A percentile compares a stretch with the other conserved stretches of the same genome.
Evolutionary conservation across 2,329 filamentous ascomycete genomes (phyloP).

Genomic region (Cercospora nicotianae): DNA sequence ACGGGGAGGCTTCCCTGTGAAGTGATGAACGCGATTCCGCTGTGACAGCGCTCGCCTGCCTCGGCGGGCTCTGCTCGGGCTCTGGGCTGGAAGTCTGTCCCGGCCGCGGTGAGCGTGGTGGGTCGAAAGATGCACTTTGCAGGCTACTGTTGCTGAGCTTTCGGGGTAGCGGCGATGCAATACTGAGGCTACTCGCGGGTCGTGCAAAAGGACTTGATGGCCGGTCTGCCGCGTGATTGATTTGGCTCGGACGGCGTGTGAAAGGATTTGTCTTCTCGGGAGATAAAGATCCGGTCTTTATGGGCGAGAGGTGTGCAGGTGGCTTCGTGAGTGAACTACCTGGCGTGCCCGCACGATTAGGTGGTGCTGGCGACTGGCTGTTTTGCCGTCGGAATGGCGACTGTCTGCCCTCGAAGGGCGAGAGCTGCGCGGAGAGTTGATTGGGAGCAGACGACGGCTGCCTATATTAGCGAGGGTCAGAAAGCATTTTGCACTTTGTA

Average conservation of each 20-base stretch:
- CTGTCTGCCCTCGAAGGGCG: conserved; percentile 33
- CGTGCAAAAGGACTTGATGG: conserved; percentile 40
- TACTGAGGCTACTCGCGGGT: conserved; percentile 36
- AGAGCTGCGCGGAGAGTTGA: conserved; percentile 19
- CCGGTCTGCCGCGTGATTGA: conserved; percentile 32
- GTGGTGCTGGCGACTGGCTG: conserved; percentile 34
- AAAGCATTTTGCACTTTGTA: not conserved
- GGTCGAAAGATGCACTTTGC: conserved; percentile 13
- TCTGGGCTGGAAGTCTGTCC: conserved; percentile 11
- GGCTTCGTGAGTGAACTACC: conserved; percentile 44
- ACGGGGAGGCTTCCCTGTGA: conserved; percentile 8
- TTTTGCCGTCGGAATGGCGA: conserved; percentile 40
- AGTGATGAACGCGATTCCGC: conserved; percentile 14
- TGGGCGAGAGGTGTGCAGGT: conserved; percentile 30
- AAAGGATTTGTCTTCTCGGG: conserved; percentile 39
- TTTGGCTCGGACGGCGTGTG: conserved; percentile 39
- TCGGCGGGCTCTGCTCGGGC: not conserved
- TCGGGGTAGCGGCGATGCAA: conserved; percentile 29
- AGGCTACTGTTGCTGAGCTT: conserved; percentile 26
- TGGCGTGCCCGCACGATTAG: conserved; percentile 40
- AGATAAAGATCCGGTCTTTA: conserved; percentile 31
- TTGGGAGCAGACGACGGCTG: conserved; percentile 16
- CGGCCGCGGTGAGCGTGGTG: conserved; percentile 15
- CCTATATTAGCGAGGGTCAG: not conserved
- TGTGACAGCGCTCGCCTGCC: conserved; percentile 6